Conservation (phyloP, 1,139 yeast genomes). For the Pichia sp. region DNA sequence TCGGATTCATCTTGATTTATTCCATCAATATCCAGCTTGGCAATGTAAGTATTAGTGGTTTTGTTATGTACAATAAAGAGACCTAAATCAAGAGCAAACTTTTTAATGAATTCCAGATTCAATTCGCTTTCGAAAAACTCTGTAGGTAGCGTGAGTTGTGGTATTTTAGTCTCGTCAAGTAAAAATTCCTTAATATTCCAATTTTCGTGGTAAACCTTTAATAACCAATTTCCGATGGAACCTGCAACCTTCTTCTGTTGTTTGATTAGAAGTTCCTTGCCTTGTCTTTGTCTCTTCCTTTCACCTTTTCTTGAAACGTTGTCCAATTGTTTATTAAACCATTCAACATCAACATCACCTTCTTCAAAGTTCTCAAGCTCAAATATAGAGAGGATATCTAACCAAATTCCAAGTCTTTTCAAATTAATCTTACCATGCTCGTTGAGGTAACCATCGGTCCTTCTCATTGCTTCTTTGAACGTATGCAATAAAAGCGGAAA, state of each 20-base stretch:
- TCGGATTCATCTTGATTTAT: slow-evolving; percentile 55
- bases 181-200: slow-evolving; percentile 23
- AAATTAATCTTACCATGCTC: slow-evolving; percentile 77
- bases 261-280: slow-evolving; percentile 59
- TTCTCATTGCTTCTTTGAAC: slow-evolving; percentile 71
- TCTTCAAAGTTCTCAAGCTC: slow-evolving; percentile 79
- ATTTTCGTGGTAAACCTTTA: slow-evolving; percentile 34
- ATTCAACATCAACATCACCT: slow-evolving; percentile 76
- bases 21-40: slow-evolving; percentile 69
- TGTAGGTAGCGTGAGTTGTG: slow-evolving; percentile 40
- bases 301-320: slow-evolving; percentile 70
- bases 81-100: slow-evolving; percentile 61
- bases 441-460: slow-evolving; percentile 78
- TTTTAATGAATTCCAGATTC: slow-evolving; percentile 53
- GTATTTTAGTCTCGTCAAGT: slow-evolving; percentile 42
- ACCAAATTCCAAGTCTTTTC: slow-evolving; percentile 64
- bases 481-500: slow-evolving; percentile 83
- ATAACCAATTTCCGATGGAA: slow-evolving; percentile 60
- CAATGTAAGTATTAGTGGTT: slow-evolving; percentile 44
- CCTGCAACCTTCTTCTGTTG: slow-evolving; percentile 66
- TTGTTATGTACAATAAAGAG: slow-evolving; percentile 56
- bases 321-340: slow-evolving; percentile 84
- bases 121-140: slow-evolving; percentile 39
- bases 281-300: slow-evolving; percentile 56
- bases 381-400: slow-evolving; percentile 58